Conservation (phyloP, 441 rosid species). For the Iberis amara region DNA sequence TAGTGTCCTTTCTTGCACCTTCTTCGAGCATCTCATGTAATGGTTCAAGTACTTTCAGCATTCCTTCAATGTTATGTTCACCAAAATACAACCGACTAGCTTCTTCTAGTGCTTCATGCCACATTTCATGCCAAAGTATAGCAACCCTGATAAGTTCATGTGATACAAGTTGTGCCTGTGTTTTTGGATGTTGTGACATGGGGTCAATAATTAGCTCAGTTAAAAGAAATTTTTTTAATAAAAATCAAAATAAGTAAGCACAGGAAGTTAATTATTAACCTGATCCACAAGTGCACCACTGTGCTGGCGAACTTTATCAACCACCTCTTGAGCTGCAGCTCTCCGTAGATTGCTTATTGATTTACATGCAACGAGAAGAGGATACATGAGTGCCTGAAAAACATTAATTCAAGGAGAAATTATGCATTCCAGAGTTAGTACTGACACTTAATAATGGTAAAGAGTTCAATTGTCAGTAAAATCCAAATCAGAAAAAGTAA, state of each 20-base stretch:
- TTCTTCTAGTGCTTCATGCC: slow-evolving; percentile 99
- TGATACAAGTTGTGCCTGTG: slow-evolving; percentile 95
- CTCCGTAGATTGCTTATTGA: slow-evolving; percentile 89
- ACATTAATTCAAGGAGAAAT: slow-evolving; percentile 15
- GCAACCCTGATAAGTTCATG: slow-evolving; percentile 93
- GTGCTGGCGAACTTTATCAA: slow-evolving; percentile 94
- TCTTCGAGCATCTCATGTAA: slow-evolving; percentile 89
- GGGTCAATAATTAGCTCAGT: slow-evolving; percentile 17
- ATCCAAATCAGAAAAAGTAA: slow-evolving; percentile 11
- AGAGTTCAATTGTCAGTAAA: slow-evolving; percentile 4
- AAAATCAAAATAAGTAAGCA: slow-evolving; percentile 8
- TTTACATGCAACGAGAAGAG: slow-evolving; percentile 98
- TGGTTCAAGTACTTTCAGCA: slow-evolving; percentile 95
- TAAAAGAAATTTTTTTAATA: slow-evolving; percentile 14
- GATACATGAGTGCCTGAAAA: slow-evolving; percentile 96
- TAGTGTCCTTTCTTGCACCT: slow-evolving; percentile 72
- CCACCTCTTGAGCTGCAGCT: slow-evolving; percentile 98
- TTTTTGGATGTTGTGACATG: slow-evolving; percentile 16
- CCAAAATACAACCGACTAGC: slow-evolving; percentile 99
- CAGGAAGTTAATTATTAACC: slow-evolving; percentile 38
- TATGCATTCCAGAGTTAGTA: slow-evolving; percentile 10
- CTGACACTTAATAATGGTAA: background rate
- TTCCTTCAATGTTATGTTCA: slow-evolving; percentile 96
- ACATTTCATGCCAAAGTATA: slow-evolving; percentile 97
- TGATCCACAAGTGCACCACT: slow-evolving; percentile 94